Base-by-base conservation (phyloP, 805 yeast genomes). In the Zygotorulaspora florentina region DNA sequence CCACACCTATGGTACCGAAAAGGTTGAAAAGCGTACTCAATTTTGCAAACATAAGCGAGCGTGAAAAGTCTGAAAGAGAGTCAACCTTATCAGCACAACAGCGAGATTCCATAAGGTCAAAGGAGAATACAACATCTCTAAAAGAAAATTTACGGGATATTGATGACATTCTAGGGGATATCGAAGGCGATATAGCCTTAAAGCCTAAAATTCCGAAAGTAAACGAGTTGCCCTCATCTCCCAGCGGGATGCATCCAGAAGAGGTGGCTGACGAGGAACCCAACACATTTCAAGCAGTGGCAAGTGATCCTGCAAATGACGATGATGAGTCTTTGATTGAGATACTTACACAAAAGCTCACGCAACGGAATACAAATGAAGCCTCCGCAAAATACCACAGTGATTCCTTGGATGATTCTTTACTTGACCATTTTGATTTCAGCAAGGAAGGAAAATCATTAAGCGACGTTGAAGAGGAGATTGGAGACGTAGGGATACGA, bases 141-240 rank as follows among this genome's bases (percentile, higher is more conserved):
- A 48, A 48, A 39, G 52, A 51, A 11, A 42, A 56, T 2, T 36
- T 58, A 5, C 43, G 66, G 30, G 64, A 62, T 40, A 62, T 64
- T 27, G 64, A 62, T 37, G 66, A 62, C 37, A 64, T 64, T 28
- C 42, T 64, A 8, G 55, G 52, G 26, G 67, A 64, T 35, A 50
- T 64, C 16, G 57, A 57, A 28, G 58, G 57, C 12, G 57, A 53
- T 23, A 27, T 47, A 17, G 42, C 49, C 7, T 10, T 43, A 8
- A 55, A 52, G 15, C 50, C 55, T 2, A 47, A 35, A 7, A 17
- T 17, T 2, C 10, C 43, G 10, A 45, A 39, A 31, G 25, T 46
- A 5, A 46, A 46, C 13, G 57, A 57, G 23, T 34, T 61, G 8
- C 66, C 65, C n/a, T 61, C 66, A 5, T 60, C 64, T 6, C 64